Base-by-base conservation (phyloP, 2,329 filamentous ascomycete species). In the Parastagonospora avenae region DNA sequence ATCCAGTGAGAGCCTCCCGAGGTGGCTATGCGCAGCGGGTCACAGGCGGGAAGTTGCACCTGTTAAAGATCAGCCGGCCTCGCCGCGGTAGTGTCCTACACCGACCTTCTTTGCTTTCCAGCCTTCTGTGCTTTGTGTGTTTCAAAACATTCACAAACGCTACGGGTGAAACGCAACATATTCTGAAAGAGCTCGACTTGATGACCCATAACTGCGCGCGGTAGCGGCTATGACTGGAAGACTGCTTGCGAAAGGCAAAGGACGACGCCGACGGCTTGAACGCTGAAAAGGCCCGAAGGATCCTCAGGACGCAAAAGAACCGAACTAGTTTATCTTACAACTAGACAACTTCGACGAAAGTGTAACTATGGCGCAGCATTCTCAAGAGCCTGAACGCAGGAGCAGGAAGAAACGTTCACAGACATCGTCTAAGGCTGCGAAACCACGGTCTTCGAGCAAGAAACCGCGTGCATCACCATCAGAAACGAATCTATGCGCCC, bases 341-440 rank as follows among this genome's bases (percentile, higher is more conserved):
- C 6, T 12, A 14, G 8, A 33, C 12, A 14, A 10, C 41, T 32
- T 15, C 27, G 4, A 38, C 19, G 19, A 5, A 24, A 24, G 3
- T 24, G 19, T 24, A 5, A 53, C n/a, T 32, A 66, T 66, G 63
- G 53, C 51, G 37, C 46, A 56, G 8, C 40, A 55, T 19, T 53
- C 55, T n/a, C 39, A 42, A 24, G 57, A 54, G 33, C 46, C 48
- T 4, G 64, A 66, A 37, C 57, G 59, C 32, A 58, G 51, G 51
- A 55, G 57, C 38, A 56, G 55, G 51, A 62, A 54, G 58, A 68
- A 65, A 52, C 49, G 45, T 9, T 55, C 57, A 43, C 50, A 47
- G 33, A 39, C 55, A 37, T 59, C 61, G 16, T 46, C 57, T 19
- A 62, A 62, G 50, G 42, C 42, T 30, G 40, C 55, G 10, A 57